These are phyloP conservation scores for Hemileccinum rubropunctum DNA, from an alignment of 768 basidiomycete genomes.

Conservation along the genomic window DNA sequence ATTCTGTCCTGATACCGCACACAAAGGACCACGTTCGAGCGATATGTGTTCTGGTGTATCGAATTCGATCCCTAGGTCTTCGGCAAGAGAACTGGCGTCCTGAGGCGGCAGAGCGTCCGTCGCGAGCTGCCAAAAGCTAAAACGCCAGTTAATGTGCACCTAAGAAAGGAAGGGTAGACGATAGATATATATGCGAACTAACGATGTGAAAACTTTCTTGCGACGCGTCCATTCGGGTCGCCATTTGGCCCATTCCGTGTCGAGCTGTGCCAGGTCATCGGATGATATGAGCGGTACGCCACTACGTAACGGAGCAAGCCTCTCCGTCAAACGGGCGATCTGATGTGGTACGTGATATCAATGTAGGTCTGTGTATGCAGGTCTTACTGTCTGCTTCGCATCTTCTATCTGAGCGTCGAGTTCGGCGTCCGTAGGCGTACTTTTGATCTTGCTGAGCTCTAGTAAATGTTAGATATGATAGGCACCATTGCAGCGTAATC, in stretches of 20 bases:
- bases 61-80: constrained; percentile 77
- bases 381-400: constrained; percentile 50
- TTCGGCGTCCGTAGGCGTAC: constrained; percentile 67
- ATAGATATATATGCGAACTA: constrained; percentile 18
- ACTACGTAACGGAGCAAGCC: constrained; percentile 63
- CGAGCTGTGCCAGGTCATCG: constrained; percentile 65
- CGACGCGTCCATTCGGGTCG: constrained; percentile 76
- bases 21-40: constrained; percentile 65
- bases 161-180: not conserved
- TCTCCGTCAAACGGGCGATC: constrained; percentile 47
- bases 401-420: constrained; percentile 54
- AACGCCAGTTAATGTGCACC: constrained; percentile 1
- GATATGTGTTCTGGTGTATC: constrained; percentile 70
- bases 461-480: constrained; percentile 11
- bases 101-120: constrained; percentile 67
- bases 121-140: constrained; percentile 72
- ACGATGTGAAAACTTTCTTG: constrained; percentile 60
- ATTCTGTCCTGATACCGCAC: constrained; percentile 31
- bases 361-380: constrained; percentile 9
- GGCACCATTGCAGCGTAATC: not conserved
- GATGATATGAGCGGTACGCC: constrained; percentile 64
- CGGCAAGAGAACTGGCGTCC: constrained; percentile 61
- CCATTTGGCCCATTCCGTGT: constrained; percentile 77
- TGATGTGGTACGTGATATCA: constrained; percentile 24
- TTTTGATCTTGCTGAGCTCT: constrained; percentile 68